These are phyloP conservation scores for Melampsora occidentalis DNA, from an alignment of 1,284 basidiomycete genomes.

Conservation along the genomic window DNA sequence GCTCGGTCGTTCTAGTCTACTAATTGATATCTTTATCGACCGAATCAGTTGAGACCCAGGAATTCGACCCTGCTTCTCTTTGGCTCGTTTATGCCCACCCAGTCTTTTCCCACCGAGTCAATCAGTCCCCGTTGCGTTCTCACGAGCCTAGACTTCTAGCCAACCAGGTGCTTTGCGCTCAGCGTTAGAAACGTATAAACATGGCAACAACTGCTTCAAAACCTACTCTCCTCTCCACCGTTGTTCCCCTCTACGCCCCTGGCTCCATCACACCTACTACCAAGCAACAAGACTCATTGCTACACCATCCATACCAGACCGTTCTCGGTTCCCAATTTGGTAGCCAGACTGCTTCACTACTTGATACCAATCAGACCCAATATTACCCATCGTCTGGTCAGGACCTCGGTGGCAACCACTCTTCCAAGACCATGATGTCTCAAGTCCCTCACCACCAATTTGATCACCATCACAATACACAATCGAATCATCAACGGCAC, in stretches of 20 bases:
- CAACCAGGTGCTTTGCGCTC: not conserved
- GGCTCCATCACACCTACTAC: not conserved
- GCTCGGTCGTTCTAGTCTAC: conserved; percentile 9
- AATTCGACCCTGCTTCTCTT: not conserved
- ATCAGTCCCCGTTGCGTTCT: not conserved
- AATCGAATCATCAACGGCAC: conserved; percentile 39
- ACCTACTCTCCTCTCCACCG: not conserved
- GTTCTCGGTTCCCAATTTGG: not conserved
- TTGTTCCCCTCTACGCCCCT: conserved; percentile 4
- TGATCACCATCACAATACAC: conserved; percentile 33
- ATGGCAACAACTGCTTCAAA: conserved; percentile 13
- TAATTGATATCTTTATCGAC: not conserved
- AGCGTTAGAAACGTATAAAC: conserved; percentile 12
- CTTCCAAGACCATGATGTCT: conserved; percentile 23
- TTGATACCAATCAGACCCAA: not conserved
- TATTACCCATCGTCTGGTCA: not conserved
- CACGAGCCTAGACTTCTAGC: not conserved
- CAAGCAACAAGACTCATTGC: conserved; percentile 7
- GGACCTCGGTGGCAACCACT: conserved; percentile 6
- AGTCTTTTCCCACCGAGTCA: conserved; percentile 1
- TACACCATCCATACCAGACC: conserved; percentile 4
- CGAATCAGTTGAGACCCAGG: not conserved
- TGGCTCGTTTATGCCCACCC: not conserved
- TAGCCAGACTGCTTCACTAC: not conserved
- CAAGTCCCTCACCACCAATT: conserved; percentile 27